phyloP scores from a whole-genome alignment of 2,329 filamentous ascomycete species.

The Rhytidhysteron rufulum region DNA sequence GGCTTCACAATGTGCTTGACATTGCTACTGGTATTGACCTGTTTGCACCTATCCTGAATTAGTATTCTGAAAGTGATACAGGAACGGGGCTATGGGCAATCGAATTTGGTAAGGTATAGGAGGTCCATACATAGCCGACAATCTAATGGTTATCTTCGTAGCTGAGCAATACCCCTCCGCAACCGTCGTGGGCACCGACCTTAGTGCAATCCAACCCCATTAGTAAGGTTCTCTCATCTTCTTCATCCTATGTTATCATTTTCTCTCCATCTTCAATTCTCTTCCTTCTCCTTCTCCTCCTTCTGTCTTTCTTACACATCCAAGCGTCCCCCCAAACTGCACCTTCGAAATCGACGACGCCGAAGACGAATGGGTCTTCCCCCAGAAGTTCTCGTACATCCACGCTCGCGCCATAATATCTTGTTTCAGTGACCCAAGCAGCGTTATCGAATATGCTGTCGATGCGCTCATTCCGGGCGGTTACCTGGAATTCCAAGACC shows the following conservation, averaged over 20 bases:
- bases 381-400: slow-evolving; percentile 54
- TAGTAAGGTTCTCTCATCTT: neutral
- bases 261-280: neutral
- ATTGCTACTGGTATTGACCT: slow-evolving; percentile 7
- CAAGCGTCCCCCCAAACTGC: slow-evolving; percentile 21
- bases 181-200: slow-evolving; percentile 17
- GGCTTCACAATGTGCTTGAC: slow-evolving; percentile 14
- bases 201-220: slow-evolving; percentile 25
- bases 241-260: neutral
- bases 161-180: slow-evolving; percentile 16
- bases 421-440: slow-evolving; percentile 50
- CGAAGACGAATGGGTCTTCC: slow-evolving; percentile 51
- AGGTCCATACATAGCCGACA: neutral
- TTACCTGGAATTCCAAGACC: slow-evolving; percentile 48
- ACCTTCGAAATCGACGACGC: slow-evolving; percentile 22
- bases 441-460: slow-evolving; percentile 41
- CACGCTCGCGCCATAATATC: slow-evolving; percentile 49
- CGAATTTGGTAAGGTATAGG: slow-evolving; percentile 5
- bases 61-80: slow-evolving; percentile 2
- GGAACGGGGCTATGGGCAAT: slow-evolving; percentile 17
- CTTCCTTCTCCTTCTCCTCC: neutral
- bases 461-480: slow-evolving; percentile 44
- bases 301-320: neutral
- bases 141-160: slow-evolving; percentile 6
- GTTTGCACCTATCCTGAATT: neutral